These are phyloP conservation scores for Penicillium goetzii DNA, from an alignment of 495 filamentous ascomycete genomes.

Conservation along the genomic window DNA sequence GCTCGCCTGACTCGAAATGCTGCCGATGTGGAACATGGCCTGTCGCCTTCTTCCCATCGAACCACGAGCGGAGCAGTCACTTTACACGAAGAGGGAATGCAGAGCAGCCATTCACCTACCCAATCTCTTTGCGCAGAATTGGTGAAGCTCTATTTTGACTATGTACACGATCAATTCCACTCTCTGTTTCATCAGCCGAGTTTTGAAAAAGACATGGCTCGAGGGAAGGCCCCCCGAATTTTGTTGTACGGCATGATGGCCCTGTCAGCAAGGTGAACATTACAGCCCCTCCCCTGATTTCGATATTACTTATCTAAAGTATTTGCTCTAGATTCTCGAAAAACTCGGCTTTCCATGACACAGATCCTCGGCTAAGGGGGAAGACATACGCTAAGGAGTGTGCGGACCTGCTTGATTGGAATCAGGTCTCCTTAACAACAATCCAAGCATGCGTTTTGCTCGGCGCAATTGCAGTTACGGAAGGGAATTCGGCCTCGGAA, in stretches of 20 bases:
- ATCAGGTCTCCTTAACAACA: conserved; percentile 38
- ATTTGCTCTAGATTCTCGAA: conserved; percentile 30
- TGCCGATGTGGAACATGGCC: background rate
- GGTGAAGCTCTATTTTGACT: conserved; percentile 43
- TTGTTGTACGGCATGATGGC: conserved; percentile 39
- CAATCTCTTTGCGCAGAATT: conserved; percentile 34
- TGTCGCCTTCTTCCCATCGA: background rate
- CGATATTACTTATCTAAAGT: background rate
- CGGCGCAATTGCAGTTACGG: conserved; percentile 32
- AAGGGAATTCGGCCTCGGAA: conserved; percentile 26
- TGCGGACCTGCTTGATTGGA: conserved; percentile 32
- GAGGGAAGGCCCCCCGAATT: conserved; percentile 22
- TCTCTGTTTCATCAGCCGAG: conserved; percentile 42
- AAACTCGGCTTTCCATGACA: conserved; percentile 25
- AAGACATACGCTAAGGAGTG: conserved; percentile 27
- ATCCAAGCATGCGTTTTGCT: conserved; percentile 44
- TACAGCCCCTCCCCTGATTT: background rate
- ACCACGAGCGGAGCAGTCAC: background rate
- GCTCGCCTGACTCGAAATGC: background rate
- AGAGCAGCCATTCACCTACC: conserved; percentile 3
- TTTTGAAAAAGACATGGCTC: conserved; percentile 30
- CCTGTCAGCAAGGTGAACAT: conserved; percentile 32
- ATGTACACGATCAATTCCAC: conserved; percentile 47
- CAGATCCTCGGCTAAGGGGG: conserved; percentile 32
- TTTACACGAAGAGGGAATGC: background rate